These are phyloP conservation scores for Geranomyces variabilis DNA, from an alignment of 192 early-diverging fungal genomes.

Conservation along the genomic window DNA sequence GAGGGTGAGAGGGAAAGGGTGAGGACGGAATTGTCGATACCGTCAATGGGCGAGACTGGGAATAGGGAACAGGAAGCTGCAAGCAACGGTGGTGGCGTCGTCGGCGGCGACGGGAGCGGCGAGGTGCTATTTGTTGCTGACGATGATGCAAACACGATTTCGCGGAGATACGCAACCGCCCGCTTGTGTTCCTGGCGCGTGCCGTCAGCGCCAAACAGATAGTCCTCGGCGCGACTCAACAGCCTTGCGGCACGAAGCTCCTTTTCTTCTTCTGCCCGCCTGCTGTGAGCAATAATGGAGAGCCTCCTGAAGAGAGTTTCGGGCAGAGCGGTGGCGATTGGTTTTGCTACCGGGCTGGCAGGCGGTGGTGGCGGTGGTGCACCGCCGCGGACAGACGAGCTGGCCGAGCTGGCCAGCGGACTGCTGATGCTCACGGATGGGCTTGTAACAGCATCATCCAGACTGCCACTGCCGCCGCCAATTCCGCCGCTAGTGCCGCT, in stretches of 20 bases:
- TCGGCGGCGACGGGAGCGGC: not conserved
- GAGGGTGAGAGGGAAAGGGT: not conserved
- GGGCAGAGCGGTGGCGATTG: not conserved
- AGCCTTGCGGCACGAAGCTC: not conserved
- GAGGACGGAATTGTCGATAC: not conserved
- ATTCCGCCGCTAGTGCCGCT: not conserved
- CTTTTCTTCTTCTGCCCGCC: constrained; percentile 8
- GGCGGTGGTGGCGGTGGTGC: not conserved
- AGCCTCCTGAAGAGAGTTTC: not conserved
- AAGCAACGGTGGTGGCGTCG: not conserved
- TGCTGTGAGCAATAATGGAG: not conserved
- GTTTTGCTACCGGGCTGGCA: not conserved
- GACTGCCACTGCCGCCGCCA: not conserved
- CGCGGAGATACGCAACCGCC: constrained; percentile 1
- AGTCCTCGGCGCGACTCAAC: not conserved
- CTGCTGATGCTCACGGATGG: not conserved
- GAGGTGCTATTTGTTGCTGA: no score
- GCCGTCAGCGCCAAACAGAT: constrained; percentile 15
- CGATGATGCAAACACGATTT: not conserved
- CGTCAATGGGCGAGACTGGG: not conserved
- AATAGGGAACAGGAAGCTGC: not conserved
- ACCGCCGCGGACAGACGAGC: not conserved
- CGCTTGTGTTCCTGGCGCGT: not conserved
- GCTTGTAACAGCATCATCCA: not conserved
- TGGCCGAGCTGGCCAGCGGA: not conserved